Evolutionary conservation across 2,329 filamentous ascomycete genomes (phyloP).

Genomic region (Thielaviopsis ethacetica): DNA sequence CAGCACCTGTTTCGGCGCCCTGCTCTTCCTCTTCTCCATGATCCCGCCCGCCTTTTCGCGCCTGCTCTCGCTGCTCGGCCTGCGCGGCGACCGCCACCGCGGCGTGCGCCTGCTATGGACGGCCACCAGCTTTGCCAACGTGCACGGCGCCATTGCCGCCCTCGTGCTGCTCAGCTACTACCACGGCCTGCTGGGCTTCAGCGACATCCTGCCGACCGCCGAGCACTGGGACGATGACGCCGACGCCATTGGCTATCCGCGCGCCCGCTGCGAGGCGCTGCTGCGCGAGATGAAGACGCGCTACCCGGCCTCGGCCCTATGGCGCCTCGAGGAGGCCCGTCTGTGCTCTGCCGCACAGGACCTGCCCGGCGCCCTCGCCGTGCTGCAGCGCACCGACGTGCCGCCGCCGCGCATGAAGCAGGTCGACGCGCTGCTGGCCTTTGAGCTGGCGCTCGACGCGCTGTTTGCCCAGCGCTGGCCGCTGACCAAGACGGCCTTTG

Average conservation of each 20-base stretch:
- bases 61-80: constrained; percentile 76
- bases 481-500: constrained; percentile 57
- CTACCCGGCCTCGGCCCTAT: constrained; percentile 71
- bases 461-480: constrained; percentile 69
- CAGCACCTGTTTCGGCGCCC: constrained; percentile 76
- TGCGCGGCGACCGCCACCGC: constrained; percentile 70
- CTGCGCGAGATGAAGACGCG: constrained; percentile 57
- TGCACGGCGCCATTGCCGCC: constrained; percentile 83
- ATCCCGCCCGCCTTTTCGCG: constrained; percentile 82
- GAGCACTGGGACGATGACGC: constrained; percentile 35
- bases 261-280: constrained; percentile 46
- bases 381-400: constrained; percentile 37
- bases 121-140: constrained; percentile 67
- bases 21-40: constrained; percentile 79
- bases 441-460: constrained; percentile 63
- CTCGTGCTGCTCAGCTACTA: constrained; percentile 74
- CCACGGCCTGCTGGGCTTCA: constrained; percentile 69
- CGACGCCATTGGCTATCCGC: constrained; percentile 56
- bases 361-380: constrained; percentile 47
- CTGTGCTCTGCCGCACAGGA: constrained; percentile 52
- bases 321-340: constrained; percentile 76
- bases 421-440: constrained; percentile 68
- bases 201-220: constrained; percentile 64
- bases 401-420: constrained; percentile 65
- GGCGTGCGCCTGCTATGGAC: constrained; percentile 83